Evolutionary conservation across 805 yeast genomes (phyloP), one percentile per base, ranked within the genome.

Genomic region (Metschnikowia chrysomelidarum): DNA sequence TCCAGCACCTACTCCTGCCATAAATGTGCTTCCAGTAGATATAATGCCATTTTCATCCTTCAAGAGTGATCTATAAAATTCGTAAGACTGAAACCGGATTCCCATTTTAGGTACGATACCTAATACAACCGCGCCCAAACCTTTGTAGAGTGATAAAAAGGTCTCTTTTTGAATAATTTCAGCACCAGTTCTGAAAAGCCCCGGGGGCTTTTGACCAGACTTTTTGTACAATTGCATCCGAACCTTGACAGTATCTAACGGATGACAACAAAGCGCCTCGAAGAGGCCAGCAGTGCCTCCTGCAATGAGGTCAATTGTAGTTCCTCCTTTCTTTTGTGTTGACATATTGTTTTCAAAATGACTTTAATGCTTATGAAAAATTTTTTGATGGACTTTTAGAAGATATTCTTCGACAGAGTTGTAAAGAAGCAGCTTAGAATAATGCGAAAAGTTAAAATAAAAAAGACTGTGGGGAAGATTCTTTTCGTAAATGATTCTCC

Each of bases 91-190:
- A 69, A 91, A 91, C 57, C 98, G 76, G 48, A 91, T 86, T 22
- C 96, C 98, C 98, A 91, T 91, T 60, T 91, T 91, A 39, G 98
- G 98, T 34, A 91, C 95, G 54, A 91, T 91, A 40, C 98, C 98
- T 56, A 91, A 85, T 41, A 88, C 86, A 40, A 91, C 98, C 15
- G 98, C 98, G 19, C 97, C 97, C 34, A 91, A 74, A 38, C 98
- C 98, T 60, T 91, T 89, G 69, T 91, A 91, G 17, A 91, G 74
- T 4, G 96, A 91, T 35, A 87, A 68, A 43, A 87, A 73, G 4
- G 94, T 83, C 60, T 91, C 98, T 42, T 85, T 78, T 40, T 73
- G 71, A 38, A 80, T 86, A 47, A 91, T 89, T 41, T 73, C 71
- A 34, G 75, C 66, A 50, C 96, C 98, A 4, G 98, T 91, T 33